Conservation (phyloP, 768 basidiomycete genomes). For the Rhodotorula graminis region DNA sequence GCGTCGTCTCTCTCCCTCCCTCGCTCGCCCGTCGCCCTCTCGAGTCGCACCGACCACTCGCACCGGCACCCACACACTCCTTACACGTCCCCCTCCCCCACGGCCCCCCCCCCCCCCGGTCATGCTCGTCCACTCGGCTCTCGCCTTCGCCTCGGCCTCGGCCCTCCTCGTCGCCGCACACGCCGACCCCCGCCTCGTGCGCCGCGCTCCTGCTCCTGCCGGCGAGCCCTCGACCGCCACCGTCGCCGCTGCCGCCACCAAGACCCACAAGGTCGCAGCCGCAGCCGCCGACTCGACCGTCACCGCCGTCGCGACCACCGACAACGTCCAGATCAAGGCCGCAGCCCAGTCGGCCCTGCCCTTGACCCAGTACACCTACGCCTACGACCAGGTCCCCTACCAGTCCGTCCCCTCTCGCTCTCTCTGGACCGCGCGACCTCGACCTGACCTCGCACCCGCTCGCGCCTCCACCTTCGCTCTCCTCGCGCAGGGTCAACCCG, state of each 20-base stretch:
- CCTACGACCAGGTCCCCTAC: slow-evolving; percentile 18
- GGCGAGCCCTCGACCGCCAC: no score
- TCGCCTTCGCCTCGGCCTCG: slow-evolving; percentile 2
- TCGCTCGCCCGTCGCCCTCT: neutral
- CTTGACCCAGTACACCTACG: slow-evolving; percentile 29
- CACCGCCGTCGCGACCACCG: neutral
- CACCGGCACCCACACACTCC: neutral
- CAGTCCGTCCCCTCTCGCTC: neutral
- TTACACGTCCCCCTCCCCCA: neutral
- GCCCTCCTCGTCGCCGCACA: slow-evolving; percentile 1
- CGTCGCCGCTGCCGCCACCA: neutral
- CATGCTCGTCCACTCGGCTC: slow-evolving; percentile 3
- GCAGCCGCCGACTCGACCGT: neutral
- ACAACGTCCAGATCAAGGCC: neutral
- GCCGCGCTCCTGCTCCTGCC: no score
- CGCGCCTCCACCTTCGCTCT: neutral
- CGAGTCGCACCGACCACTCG: neutral
- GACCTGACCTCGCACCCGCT: neutral
- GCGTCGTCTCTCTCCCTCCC: neutral
- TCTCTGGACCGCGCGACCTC: no score
- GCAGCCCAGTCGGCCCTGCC: slow-evolving; percentile 4
- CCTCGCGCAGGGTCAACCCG: slow-evolving; percentile 30
- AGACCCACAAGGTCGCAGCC: neutral
- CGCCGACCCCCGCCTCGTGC: neutral
- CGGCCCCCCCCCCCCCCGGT: neutral